These are phyloP conservation scores for Glycyrrhiza uralensis DNA, from an alignment of 306 rosid species.

Conservation along the genomic window DNA sequence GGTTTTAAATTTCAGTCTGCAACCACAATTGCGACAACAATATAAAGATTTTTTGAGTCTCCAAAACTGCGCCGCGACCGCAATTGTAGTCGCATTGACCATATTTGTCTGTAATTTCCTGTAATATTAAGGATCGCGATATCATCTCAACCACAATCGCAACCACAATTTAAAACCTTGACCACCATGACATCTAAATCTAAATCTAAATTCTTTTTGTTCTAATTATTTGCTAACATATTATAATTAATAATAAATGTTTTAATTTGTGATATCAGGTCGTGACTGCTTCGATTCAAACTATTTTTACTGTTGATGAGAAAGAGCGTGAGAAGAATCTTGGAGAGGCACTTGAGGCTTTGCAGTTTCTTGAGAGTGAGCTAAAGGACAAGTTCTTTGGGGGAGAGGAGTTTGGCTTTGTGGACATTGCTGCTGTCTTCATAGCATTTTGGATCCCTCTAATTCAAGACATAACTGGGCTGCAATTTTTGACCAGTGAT, in stretches of 20 bases:
- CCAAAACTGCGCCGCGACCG: too few relatives aligned
- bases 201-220: too few relatives aligned
- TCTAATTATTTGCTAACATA: too few relatives aligned
- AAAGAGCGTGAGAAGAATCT: slow-evolving; percentile 33
- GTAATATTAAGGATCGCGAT: too few relatives aligned
- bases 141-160: too few relatives aligned
- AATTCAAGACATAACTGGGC: slow-evolving; percentile 33
- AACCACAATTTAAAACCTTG: too few relatives aligned
- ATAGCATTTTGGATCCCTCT: slow-evolving; percentile 38
- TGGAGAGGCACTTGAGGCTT: slow-evolving; percentile 30
- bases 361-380: slow-evolving; percentile 40
- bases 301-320: not conserved
- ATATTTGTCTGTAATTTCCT: too few relatives aligned
- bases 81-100: too few relatives aligned
- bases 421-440: slow-evolving; percentile 40
- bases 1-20: too few relatives aligned
- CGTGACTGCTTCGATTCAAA: not conserved
- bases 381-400: slow-evolving; percentile 47
- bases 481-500: slow-evolving; percentile 31
- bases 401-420: slow-evolving; percentile 42
- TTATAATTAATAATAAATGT: not conserved
- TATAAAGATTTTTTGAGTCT: too few relatives aligned
- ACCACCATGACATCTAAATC: too few relatives aligned
- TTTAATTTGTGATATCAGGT: not conserved
- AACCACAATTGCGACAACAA: too few relatives aligned